These are phyloP conservation scores for Malus fusca DNA, from an alignment of 306 rosid species.

Conservation along the genomic window DNA sequence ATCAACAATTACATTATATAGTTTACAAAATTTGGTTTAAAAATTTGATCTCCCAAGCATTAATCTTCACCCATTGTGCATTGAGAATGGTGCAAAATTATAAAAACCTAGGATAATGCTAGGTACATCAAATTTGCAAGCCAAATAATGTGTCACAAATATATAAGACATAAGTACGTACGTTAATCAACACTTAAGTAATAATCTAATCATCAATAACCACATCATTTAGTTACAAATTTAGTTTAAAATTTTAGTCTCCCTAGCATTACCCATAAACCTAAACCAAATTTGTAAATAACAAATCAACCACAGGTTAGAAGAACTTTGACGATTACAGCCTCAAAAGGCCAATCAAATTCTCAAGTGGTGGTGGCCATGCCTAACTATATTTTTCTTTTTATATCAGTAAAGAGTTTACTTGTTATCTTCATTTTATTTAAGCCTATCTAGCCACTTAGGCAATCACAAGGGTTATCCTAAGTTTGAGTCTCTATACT, in stretches of 20 bases:
- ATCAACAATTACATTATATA: too few species aligned
- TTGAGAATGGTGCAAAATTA: neutral
- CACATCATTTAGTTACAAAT: too few species aligned
- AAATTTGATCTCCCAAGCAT: too few species aligned
- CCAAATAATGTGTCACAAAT: too few species aligned
- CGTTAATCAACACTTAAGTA: too few species aligned
- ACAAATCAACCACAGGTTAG: conserved; percentile 28
- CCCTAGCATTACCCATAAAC: neutral
- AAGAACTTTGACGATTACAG: conserved; percentile 44
- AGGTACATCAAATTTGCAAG: too few species aligned
- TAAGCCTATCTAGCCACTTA: neutral
- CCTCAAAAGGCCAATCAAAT: conserved; percentile 27
- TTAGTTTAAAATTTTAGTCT: too few species aligned
- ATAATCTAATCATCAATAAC: too few species aligned
- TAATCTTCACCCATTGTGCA: neutral
- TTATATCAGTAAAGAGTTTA: neutral
- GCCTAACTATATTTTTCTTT: conserved; percentile 25
- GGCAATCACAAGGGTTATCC: conserved; percentile 1
- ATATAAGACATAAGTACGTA: too few species aligned
- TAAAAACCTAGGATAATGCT: neutral
- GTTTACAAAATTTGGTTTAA: too few species aligned
- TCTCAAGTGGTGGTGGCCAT: conserved; percentile 26
- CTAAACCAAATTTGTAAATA: conserved; percentile 2
- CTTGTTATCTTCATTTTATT: neutral
- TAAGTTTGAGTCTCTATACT: neutral